Conservation (phyloP, 2,329 filamentous ascomycete genomes). For the Paradendryphiella salina region DNA sequence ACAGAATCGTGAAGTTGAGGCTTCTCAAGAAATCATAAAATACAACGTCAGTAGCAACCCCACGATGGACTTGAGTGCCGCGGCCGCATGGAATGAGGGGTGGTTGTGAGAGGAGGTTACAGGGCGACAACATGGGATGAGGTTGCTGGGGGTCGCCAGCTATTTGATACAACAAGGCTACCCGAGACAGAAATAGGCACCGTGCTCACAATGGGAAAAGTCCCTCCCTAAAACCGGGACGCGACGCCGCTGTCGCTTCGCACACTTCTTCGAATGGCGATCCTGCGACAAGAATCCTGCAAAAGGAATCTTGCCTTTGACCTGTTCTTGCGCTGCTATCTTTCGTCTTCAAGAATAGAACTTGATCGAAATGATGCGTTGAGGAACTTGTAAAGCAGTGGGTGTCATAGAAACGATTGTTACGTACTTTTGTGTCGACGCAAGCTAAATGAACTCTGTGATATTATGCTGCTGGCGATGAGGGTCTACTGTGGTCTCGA, state of each 20-base stretch:
- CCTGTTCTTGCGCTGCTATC: too few species aligned
- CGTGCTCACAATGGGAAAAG: constrained; percentile 1
- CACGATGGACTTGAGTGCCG: too few species aligned
- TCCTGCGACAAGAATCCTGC: too few species aligned
- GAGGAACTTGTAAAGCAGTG: neutral
- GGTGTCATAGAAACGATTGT: neutral
- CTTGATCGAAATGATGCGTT: too few species aligned
- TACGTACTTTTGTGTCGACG: neutral
- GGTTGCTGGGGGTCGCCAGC: constrained; percentile 3
- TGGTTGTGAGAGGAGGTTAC: neutral
- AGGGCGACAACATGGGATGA: neutral
- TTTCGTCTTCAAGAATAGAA: too few species aligned
- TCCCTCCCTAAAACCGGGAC: too few species aligned
- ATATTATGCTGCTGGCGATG: constrained; percentile 2
- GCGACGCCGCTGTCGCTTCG: too few species aligned
- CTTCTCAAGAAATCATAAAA: too few species aligned
- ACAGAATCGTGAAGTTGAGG: neutral
- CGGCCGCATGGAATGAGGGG: neutral
- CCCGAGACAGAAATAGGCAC: constrained; percentile 8
- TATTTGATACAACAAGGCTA: constrained; percentile 9
- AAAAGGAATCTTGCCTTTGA: too few species aligned
- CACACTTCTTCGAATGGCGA: too few species aligned
- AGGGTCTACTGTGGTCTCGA: constrained; percentile 10
- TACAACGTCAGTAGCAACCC: too few species aligned
- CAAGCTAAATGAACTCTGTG: neutral